Conservation (phyloP, 75 land plant genomes). For the Sequoia sempervirens region DNA sequence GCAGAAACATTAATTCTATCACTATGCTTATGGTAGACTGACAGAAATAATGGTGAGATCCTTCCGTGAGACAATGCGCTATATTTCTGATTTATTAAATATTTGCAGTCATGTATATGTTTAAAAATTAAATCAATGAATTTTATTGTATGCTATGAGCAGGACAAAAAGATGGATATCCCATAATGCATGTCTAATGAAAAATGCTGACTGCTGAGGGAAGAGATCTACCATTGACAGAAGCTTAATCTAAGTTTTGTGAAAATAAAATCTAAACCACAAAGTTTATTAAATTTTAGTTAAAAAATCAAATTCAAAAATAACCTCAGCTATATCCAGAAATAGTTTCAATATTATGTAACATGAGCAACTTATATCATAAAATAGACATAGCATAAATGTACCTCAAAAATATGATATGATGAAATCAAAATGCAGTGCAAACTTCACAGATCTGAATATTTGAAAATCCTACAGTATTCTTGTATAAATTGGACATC, state of each 20-base stretch:
- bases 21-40: neutral
- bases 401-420: neutral
- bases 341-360: neutral
- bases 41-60: neutral
- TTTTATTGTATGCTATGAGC: neutral
- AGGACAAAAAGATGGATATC: neutral
- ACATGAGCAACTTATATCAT: neutral
- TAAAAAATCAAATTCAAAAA: neutral
- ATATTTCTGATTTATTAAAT: too few species aligned
- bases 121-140: neutral
- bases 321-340: neutral
- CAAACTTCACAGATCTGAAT: neutral
- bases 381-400: neutral
- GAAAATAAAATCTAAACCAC: neutral
- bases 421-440: neutral
- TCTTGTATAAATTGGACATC: neutral
- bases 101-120: neutral
- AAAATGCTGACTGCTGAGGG: neutral
- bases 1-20: neutral
- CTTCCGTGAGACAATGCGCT: neutral
- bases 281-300: neutral
- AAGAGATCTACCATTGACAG: neutral
- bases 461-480: neutral
- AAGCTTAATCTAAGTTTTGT: neutral
- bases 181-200: neutral